Base-by-base conservation (phyloP, 306 rosid genomes). In the Lathyrus oleraceus region DNA sequence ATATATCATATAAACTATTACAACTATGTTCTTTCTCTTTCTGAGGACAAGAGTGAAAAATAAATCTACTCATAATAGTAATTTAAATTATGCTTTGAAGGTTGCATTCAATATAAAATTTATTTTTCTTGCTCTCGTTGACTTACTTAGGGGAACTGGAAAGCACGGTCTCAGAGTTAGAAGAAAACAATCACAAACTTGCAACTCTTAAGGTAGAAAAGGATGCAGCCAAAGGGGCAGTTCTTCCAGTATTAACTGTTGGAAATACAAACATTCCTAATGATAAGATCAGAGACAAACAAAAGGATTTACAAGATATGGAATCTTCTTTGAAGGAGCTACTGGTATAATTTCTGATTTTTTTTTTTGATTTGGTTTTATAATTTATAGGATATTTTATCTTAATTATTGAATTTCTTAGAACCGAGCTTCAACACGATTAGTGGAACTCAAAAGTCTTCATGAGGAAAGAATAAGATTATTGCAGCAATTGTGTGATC, bases 281-380 rank as follows among this genome's bases (percentile, higher is more conserved):
- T 77, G 97, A 87, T 74, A 87, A 77, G 83, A 70, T 80, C 57
- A 87, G 79, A 77, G 96, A 91, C 74, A 95, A 87, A 76, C 91
- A 86, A 70, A 95, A 89, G 76, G 97, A 95, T 81, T 79, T 89
- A 78, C 92, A 78, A 23, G 97, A 91, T 80, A 79, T 91, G 97
- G 96, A 95, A 82, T 86, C 86, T 58, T 47, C 85, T 72, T 81
- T 95, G 75, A 95, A 86, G 78, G 91, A 95, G 67, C 76, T 87
- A 77, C 74, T 65, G 96, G 99, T 94, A 86, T 59, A 30, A 10
- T 65, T 72, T 72, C 28, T 72, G 61, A 15, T 32, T 65, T 77
- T 39, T 58, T 28, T 79, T 39, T 56, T 43, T 32, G 43, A 23
- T 32, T 56, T 53, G 25, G 27, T 61, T 71, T 27, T 77, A 27